phyloP scores from a whole-genome alignment of 192 early-diverging fungal species.

The Backusella westeae region DNA sequence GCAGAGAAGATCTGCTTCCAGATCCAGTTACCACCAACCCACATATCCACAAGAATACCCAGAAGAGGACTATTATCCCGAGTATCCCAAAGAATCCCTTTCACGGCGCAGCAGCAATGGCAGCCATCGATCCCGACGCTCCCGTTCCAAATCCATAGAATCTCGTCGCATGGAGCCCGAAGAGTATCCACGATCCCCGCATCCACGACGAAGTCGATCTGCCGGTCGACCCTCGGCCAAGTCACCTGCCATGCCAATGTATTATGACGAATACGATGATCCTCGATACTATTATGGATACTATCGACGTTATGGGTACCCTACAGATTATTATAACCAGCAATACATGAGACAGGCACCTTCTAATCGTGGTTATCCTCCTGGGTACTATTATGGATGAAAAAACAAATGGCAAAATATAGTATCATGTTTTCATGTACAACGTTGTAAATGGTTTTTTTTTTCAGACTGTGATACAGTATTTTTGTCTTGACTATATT shows the following conservation, averaged over 20 bases:
- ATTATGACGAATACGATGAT: background rate
- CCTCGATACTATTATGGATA: background rate
- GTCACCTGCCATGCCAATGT: background rate
- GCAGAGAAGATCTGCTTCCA: background rate
- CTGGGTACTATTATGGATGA: background rate
- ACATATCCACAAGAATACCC: background rate
- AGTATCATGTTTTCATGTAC: background rate
- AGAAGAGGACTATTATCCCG: background rate
- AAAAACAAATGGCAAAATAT: background rate
- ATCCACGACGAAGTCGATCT: background rate
- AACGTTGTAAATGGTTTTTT: background rate
- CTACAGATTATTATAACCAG: background rate
- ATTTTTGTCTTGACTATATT: background rate
- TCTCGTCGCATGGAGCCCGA: background rate
- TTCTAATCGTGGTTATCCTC: background rate
- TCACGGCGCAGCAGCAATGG: background rate
- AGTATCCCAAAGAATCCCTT: background rate
- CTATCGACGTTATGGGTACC: background rate
- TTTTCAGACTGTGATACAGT: background rate
- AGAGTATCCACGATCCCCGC: background rate
- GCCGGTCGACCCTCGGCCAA: background rate
- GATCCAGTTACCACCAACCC: background rate
- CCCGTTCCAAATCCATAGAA: background rate
- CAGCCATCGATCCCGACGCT: background rate
- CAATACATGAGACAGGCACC: background rate